These are phyloP conservation scores for Prunus fruticosa DNA, from an alignment of 306 rosid genomes.

Conservation along the genomic window DNA sequence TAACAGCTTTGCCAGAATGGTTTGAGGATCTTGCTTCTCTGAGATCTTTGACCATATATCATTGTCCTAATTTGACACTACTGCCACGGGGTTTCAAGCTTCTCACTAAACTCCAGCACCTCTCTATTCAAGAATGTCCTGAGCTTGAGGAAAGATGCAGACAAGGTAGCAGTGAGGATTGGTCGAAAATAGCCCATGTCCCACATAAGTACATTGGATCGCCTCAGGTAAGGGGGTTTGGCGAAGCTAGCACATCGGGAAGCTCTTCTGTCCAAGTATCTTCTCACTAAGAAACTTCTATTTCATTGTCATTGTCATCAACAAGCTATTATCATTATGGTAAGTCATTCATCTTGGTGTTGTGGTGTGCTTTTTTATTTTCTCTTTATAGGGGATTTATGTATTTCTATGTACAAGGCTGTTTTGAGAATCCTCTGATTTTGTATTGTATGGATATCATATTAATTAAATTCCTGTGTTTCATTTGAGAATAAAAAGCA, in stretches of 20 bases:
- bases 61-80: background rate
- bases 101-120: conserved; percentile 14
- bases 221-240: background rate
- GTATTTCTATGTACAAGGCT: no score
- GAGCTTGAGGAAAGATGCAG: background rate
- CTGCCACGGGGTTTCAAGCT: background rate
- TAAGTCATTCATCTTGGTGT: no score
- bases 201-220: background rate
- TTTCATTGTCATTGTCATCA: background rate
- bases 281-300: no score
- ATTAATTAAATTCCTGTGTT: no score
- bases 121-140: background rate
- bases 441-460: no score
- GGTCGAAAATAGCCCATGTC: conserved; percentile 13
- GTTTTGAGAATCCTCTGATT: no score
- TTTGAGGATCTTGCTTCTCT: background rate
- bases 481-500: no score
- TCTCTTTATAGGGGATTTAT: no score
- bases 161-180: background rate
- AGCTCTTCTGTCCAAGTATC: background rate
- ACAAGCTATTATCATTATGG: no score
- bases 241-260: background rate
- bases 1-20: conserved; percentile 14
- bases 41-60: background rate
- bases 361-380: no score